Conservation (phyloP, 2,329 filamentous ascomycete species). For the Triangularia verruculosa region DNA sequence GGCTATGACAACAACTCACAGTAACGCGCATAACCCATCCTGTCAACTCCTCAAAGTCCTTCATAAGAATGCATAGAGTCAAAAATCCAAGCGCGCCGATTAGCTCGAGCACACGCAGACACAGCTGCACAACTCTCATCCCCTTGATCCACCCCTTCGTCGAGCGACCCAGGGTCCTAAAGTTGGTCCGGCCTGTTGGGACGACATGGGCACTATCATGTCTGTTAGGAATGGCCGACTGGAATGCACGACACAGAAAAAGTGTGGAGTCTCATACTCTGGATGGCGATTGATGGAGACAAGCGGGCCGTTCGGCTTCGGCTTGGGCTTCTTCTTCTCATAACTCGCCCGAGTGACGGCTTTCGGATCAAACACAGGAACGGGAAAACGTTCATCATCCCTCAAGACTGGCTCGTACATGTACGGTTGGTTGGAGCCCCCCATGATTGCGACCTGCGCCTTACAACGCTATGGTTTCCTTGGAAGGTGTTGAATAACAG, state of each 20-base stretch:
- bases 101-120: conserved; percentile 64
- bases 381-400: conserved; percentile 52
- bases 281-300: conserved; percentile 83
- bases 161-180: conserved; percentile 63
- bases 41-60: conserved; percentile 59
- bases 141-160: conserved; percentile 70
- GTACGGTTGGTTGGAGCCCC: conserved; percentile 54
- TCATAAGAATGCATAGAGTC: conserved; percentile 74
- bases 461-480: neutral
- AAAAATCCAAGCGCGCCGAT: conserved; percentile 69
- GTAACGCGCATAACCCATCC: conserved; percentile 75
- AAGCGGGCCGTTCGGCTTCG: conserved; percentile 70
- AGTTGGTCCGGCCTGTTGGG: conserved; percentile 59
- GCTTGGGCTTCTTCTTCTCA: conserved; percentile 58
- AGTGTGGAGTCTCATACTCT: conserved; percentile 57
- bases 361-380: conserved; percentile 76
- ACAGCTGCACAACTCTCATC: conserved; percentile 66
- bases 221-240: neutral
- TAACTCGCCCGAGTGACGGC: conserved; percentile 78
- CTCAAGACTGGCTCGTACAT: conserved; percentile 62
- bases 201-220: conserved; percentile 56
- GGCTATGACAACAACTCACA: conserved; percentile 46
- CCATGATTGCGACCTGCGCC: conserved; percentile 28
- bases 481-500: neutral
- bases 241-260: conserved; percentile 4